Evolutionary conservation across 345 rosid species (phyloP), one percentile per base, ranked within the genome.

Genomic region (Ailanthus altissimus): DNA sequence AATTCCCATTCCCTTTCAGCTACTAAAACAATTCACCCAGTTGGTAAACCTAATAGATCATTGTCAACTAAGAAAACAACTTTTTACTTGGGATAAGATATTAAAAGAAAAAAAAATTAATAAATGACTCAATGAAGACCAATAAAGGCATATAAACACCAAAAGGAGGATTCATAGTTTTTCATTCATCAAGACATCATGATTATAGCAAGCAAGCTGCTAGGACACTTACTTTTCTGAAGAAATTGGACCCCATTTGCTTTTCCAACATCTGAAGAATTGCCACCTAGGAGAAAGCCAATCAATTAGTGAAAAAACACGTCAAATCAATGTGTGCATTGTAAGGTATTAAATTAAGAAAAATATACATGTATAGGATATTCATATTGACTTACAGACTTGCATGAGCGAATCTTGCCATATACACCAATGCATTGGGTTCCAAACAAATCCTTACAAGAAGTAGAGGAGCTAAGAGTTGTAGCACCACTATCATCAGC

Each of bases 231-330:
- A 96, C 99, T 85, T 90, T 93, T 50, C 94, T 89, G 81, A 96
- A 96, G 74, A 89, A 90, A 79, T 96, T 98, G 1, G 99, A 94
- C 67, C 99, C 99, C 99, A 96, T 93, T 84, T 96, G 99, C 89
- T 96, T 96, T 86, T 96, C 99, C 87, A 96, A 76, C 97, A 96
- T 92, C 85, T 96, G 98, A 83, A 96, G 90, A 78, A 92, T 88
- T 65, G 99, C 94, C 72, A 93, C 99, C 99, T 96, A 78, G 57
- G 66, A 59, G 36, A 68, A 72, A 76, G 71, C 10, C 60, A 77
- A 79, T 25, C 32, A 69, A 62, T 76, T 66, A 81, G 66, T 58
- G 73, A 61, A 46, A 74, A 61, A 43, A 72, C 47, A 70, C 47
- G 16, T 61, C 28, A 45, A 57, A 51, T 70, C 58, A 50, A 11